Evolutionary conservation across 169 alveolate genomes (phyloP).

Genomic region (Cryptosporidium parvum): DNA sequence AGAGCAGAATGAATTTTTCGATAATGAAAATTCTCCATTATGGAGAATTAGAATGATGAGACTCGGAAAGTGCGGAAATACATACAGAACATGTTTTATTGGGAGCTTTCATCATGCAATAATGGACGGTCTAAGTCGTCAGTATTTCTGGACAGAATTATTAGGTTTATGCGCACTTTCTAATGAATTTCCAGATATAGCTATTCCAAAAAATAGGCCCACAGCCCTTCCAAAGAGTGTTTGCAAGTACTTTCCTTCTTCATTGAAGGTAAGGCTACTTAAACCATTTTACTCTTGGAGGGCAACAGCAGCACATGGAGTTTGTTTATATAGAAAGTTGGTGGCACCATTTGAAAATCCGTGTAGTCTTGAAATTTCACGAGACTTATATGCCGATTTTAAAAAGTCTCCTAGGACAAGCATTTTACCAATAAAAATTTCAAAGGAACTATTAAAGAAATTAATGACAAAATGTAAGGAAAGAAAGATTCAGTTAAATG

Average conservation of each 20-base stretch:
- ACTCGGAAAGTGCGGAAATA: constrained; percentile 20
- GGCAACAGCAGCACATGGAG: constrained; percentile 75
- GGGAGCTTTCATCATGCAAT: constrained; percentile 81
- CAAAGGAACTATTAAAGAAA: constrained; percentile 11
- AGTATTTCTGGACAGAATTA: constrained; percentile 80
- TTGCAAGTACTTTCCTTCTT: constrained; percentile 70
- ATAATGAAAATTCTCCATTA: constrained; percentile 54
- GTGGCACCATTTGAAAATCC: constrained; percentile 76
- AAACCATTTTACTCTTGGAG: constrained; percentile 76
- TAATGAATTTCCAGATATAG: constrained; percentile 46
- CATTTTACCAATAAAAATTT: constrained; percentile 56
- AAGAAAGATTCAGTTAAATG: constrained; percentile 63
- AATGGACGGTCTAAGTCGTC: constrained; percentile 81
- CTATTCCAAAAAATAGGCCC: constrained; percentile 40
- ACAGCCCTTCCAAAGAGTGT: constrained; percentile 63
- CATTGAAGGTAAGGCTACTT: constrained; percentile 41
- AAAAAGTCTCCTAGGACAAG: constrained; percentile 73
- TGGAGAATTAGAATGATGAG: constrained; percentile 65
- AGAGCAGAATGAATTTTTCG: constrained; percentile 71
- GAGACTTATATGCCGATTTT: constrained; percentile 73
- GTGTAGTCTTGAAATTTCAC: constrained; percentile 46
- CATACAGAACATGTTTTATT: constrained; percentile 77
- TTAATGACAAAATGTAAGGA: constrained; percentile 47
- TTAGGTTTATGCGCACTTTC: constrained; percentile 62
- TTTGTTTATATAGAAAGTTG: constrained; percentile 62